Evolutionary conservation across 306 rosid genomes (phyloP).

Genomic region (Macrotyloma uniflorum): DNA sequence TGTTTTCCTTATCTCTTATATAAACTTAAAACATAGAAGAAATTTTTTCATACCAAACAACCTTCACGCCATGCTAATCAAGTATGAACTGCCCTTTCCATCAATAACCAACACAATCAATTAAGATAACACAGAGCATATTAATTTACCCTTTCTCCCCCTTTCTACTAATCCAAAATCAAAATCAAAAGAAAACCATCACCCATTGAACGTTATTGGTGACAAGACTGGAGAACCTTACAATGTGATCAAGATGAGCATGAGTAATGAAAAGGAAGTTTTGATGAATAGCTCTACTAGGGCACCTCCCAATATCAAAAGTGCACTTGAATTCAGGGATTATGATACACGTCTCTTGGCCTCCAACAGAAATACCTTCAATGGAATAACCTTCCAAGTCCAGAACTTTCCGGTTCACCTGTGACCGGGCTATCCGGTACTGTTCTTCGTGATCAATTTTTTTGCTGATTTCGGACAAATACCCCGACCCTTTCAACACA

Average conservation of each 20-base stretch:
- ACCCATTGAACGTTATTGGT: neutral
- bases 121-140: neutral
- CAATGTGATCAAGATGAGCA: constrained; percentile 99
- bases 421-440: constrained; percentile 79
- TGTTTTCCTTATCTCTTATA: neutral
- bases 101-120: neutral
- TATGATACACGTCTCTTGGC: constrained; percentile 90
- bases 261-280: constrained; percentile 86
- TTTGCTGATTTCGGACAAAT: constrained; percentile 68
- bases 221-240: constrained; percentile 42
- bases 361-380: constrained; percentile 88
- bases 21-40: neutral
- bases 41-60: neutral
- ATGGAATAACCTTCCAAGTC: constrained; percentile 78
- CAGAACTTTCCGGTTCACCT: constrained; percentile 74
- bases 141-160: neutral
- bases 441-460: constrained; percentile 80
- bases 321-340: constrained; percentile 88
- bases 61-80: neutral
- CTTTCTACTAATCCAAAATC: constrained; percentile 4
- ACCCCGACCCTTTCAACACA: constrained; percentile 63
- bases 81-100: neutral
- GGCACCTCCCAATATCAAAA: constrained; percentile 92
- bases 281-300: constrained; percentile 84
- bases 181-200: neutral